Percentiles rank a stretch among this genome's conserved stretches.
These are phyloP conservation scores for Chlorella sp. DNA, from an alignment of 139 green algal species.

Conservation along the genomic window DNA sequence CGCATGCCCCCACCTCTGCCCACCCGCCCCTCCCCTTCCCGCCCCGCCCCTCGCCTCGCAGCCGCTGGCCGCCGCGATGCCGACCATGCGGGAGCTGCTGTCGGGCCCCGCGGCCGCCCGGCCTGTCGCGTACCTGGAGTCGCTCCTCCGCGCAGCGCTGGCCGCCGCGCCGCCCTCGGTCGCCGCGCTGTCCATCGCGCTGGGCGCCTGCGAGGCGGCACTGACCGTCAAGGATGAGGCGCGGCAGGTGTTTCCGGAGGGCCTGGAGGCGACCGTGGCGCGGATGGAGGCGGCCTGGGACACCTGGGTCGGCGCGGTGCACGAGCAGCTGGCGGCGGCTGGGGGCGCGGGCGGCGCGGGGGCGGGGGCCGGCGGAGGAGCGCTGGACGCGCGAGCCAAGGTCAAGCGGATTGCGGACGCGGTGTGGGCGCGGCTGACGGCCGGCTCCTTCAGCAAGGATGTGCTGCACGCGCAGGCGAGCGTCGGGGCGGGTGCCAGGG, in stretches of 20 bases:
- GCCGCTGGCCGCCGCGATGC: too few species aligned
- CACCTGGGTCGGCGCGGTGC: background rate
- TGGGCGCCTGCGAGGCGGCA: slow-evolving; percentile 29
- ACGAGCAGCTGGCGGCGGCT: background rate
- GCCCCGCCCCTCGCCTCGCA: too few species aligned
- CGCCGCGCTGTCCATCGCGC: slow-evolving; percentile 15
- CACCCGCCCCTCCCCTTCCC: too few species aligned
- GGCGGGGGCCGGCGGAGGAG: too few species aligned
- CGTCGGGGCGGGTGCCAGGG: background rate
- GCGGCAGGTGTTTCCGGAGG: slow-evolving; percentile 3
- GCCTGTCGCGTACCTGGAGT: slow-evolving; percentile 6
- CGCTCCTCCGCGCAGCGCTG: background rate
- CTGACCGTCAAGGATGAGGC: slow-evolving; percentile 25
- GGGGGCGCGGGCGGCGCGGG: background rate
- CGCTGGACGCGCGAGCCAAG: slow-evolving; percentile 44
- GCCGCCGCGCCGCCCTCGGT: background rate
- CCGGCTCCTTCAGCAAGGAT: slow-evolving; percentile 42
- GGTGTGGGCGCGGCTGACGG: slow-evolving; percentile 46
- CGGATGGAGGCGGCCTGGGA: background rate
- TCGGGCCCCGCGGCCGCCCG: too few species aligned
- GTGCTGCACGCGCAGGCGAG: slow-evolving; percentile 45
- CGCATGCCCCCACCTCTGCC: too few species aligned
- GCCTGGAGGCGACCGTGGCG: background rate
- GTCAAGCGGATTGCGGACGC: slow-evolving; percentile 45
- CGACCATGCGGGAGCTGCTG: too few species aligned